phyloP scores from a whole-genome alignment of 106 monocot species.

The Posidonia australis region DNA sequence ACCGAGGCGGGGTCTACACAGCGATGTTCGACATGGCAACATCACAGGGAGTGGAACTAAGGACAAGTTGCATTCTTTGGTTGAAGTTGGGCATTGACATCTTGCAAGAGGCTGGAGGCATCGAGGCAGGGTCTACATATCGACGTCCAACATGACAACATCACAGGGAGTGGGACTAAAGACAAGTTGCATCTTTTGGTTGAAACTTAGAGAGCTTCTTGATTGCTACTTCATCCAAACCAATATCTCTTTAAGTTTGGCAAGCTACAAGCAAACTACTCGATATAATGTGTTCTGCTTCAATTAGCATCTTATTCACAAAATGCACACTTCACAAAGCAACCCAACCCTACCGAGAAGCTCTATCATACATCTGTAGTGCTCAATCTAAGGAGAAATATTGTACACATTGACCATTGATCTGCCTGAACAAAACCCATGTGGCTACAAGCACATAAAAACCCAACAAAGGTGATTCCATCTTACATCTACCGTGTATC shows the following conservation, averaged over 20 bases:
- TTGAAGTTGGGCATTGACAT: no score
- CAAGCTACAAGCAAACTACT: slow-evolving; percentile 21
- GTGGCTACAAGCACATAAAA: slow-evolving; percentile 42
- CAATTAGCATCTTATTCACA: slow-evolving; percentile 17
- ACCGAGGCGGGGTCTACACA: no score
- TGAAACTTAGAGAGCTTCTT: slow-evolving; percentile 9
- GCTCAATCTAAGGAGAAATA: slow-evolving; percentile 45
- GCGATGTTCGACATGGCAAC: no score
- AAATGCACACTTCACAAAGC: slow-evolving; percentile 24
- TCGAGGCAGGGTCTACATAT: no score
- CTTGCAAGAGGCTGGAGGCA: no score
- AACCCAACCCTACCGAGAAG: slow-evolving; percentile 28
- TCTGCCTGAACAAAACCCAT: slow-evolving; percentile 30
- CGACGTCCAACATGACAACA: no score
- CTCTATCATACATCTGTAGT: slow-evolving; percentile 48
- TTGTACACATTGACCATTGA: slow-evolving; percentile 27
- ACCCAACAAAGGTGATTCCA: slow-evolving; percentile 49
- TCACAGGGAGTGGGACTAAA: no score
- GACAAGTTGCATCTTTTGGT: slow-evolving; percentile 23
- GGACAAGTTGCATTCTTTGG: no score
- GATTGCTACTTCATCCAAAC: slow-evolving; percentile 13
- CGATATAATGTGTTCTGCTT: slow-evolving; percentile 34
- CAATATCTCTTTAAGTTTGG: slow-evolving; percentile 5
- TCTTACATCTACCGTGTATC: slow-evolving; percentile 21
- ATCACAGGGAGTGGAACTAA: no score